Percentiles rank a stretch among this genome's conserved stretches.
Evolutionary conservation across 345 rosid species (phyloP).

Genomic region (Populus simonii): DNA sequence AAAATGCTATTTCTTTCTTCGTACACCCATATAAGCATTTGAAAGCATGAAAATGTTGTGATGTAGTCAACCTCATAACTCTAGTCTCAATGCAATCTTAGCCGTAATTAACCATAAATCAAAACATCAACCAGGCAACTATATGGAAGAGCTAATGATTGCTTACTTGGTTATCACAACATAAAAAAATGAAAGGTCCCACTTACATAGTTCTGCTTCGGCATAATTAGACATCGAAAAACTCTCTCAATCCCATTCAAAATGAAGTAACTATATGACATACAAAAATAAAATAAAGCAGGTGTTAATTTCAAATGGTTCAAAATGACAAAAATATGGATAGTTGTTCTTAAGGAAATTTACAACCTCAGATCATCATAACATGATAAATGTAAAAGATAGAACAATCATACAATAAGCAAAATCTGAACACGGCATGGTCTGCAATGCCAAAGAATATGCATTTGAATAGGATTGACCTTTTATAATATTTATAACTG

Average conservation of each 20-base stretch:
- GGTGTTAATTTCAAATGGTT: background rate
- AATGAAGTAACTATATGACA: conserved; percentile 63
- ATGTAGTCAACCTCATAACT: background rate
- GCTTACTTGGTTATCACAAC: background rate
- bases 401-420: background rate
- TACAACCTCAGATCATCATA: background rate
- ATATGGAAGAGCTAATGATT: background rate
- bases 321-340: background rate
- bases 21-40: background rate
- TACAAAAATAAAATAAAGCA: conserved; percentile 15
- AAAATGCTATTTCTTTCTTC: background rate
- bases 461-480: background rate
- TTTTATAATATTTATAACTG: background rate
- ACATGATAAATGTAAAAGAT: conserved; percentile 2
- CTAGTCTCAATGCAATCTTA: background rate
- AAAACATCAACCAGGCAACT: background rate
- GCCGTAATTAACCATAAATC: background rate
- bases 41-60: background rate
- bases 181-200: background rate
- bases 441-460: too few species aligned
- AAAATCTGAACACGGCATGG: background rate
- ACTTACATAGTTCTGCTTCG: conserved; percentile 91
- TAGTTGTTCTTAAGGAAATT: background rate
- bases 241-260: conserved; percentile 96
- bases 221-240: conserved; percentile 75